Evolutionary conservation across 2,329 filamentous ascomycete genomes (phyloP).

Genomic region (Trichoderma lentiforme): DNA sequence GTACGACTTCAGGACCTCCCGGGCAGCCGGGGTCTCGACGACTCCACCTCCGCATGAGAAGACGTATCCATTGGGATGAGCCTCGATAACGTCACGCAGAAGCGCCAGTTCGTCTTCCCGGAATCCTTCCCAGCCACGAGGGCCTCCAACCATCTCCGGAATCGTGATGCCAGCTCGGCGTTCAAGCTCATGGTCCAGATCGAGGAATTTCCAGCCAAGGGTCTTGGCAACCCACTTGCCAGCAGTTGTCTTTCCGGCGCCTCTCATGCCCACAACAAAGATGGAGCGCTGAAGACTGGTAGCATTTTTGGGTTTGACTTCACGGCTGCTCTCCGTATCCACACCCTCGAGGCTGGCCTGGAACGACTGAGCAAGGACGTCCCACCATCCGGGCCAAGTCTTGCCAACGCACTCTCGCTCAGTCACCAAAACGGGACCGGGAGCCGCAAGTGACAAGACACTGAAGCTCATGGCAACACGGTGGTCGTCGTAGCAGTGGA

Average conservation of each 20-base stretch:
- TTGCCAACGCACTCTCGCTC: constrained; percentile 94
- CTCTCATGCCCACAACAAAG: constrained; percentile 95
- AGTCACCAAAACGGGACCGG: constrained; percentile 69
- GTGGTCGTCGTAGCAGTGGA: constrained; percentile 96
- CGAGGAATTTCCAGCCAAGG: constrained; percentile 73
- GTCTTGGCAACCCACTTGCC: constrained; percentile 79
- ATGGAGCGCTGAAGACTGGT: constrained; percentile 59
- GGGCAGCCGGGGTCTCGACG: constrained; percentile 79
- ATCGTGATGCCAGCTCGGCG: constrained; percentile 69
- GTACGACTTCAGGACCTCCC: constrained; percentile 71
- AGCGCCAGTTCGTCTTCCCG: constrained; percentile 73
- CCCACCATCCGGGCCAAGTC: constrained; percentile 99
- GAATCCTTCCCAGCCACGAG: constrained; percentile 83
- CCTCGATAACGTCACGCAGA: constrained; percentile 68
- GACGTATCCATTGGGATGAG: constrained; percentile 71
- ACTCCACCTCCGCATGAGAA: constrained; percentile 94
- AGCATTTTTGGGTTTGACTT: constrained; percentile 16
- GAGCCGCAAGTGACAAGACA: constrained; percentile 72
- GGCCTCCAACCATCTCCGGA: constrained; percentile 73
- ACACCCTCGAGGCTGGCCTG: constrained; percentile 72
- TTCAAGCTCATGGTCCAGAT: constrained; percentile 87
- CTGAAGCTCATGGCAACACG: constrained; percentile 98
- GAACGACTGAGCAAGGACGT: constrained; percentile 76
- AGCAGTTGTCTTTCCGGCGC: constrained; percentile 92
- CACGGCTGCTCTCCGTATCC: constrained; percentile 44